Base-by-base conservation (phyloP, 2,329 filamentous ascomycete genomes). In the Bertia moriformis region DNA sequence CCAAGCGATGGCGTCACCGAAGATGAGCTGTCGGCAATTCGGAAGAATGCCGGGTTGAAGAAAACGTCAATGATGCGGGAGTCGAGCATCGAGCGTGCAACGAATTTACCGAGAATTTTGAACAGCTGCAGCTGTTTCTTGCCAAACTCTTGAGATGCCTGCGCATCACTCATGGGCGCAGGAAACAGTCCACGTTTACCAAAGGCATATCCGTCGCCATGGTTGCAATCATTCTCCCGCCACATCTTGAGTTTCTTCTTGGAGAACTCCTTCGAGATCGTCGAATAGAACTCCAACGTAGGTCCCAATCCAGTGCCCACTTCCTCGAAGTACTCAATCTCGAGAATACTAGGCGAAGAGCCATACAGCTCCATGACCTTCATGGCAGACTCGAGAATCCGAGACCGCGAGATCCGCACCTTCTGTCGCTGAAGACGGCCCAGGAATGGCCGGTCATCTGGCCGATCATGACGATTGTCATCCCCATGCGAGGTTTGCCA, bases 311-410 rank as follows among this genome's bases (percentile, higher is more conserved):
- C 91, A 18, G 93, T 98, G 41, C 91, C 91, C 17, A 98, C 91
- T 60, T 98, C 91, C 51, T 96, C 91, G 48, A 98, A 98, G 53
- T 98, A 98, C 52, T 98, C 93, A 2, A 98, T 89, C 53, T 98
- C 91, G 1, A 98, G 64, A 19, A 96, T 84, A 55, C 89, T 96
- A 42, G 93, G 85, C 1, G 89, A 93, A n/a, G 85, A 85, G 1
- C 91, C 91, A 51, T 98, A 98, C 2, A 96, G 72, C 49, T 98
- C 89, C 89, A 98, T 96, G 19, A 98, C 91, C 59, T 98, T 98
- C 56, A 96, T 69, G 0, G 91, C 91, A 13, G 91, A 96, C 55
- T 98, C 91, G 4, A 98, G 68, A 36, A 98, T 95, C 50, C 93
- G 87, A n/a, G 76, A 77, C 33, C 91, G 77, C 4, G 89, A 94